Evolutionary conservation across 164 flowering plant species (phyloP).

Genomic region (Dillenia suffruticosa): DNA sequence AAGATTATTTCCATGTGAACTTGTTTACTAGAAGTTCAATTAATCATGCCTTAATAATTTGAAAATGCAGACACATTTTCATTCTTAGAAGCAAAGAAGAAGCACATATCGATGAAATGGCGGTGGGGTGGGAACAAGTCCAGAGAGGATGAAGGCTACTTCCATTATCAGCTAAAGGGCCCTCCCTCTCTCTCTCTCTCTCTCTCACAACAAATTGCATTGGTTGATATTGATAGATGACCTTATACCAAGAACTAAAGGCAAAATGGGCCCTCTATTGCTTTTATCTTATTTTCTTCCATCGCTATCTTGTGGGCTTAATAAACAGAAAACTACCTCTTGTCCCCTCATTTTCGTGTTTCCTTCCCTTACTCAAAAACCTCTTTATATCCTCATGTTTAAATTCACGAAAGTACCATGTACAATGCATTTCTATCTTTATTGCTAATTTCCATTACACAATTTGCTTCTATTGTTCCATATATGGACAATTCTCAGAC

Average conservation of each 20-base stretch:
- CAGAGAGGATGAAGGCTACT: slow-evolving; percentile 44
- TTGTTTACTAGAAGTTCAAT: too few relatives aligned
- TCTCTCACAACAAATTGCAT: slow-evolving; percentile 3
- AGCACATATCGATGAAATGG: too few relatives aligned
- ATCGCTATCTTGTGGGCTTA: slow-evolving; percentile 32
- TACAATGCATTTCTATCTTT: slow-evolving; percentile 4
- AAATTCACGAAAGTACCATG: not conserved
- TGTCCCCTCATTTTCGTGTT: not conserved
- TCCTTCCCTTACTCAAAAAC: not conserved
- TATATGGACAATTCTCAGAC: too few relatives aligned
- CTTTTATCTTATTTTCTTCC: slow-evolving; percentile 13
- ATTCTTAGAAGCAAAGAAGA: too few relatives aligned
- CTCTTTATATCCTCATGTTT: not conserved
- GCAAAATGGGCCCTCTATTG: slow-evolving; percentile 22
- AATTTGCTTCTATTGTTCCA: too few relatives aligned
- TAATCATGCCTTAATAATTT: too few relatives aligned
- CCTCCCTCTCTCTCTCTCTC: slow-evolving; percentile 7
- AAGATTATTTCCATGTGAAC: too few relatives aligned
- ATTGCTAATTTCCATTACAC: too few relatives aligned
- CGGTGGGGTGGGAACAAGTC: slow-evolving; percentile 21
- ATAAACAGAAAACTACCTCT: slow-evolving; percentile 20
- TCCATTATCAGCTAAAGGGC: slow-evolving; percentile 25
- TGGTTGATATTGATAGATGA: slow-evolving; percentile 19
- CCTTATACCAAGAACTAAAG: slow-evolving; percentile 19
- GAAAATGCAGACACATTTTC: too few relatives aligned